These are phyloP conservation scores for Neonectria neomacrospora DNA, from an alignment of 2,329 filamentous ascomycete species.

Conservation along the genomic window DNA sequence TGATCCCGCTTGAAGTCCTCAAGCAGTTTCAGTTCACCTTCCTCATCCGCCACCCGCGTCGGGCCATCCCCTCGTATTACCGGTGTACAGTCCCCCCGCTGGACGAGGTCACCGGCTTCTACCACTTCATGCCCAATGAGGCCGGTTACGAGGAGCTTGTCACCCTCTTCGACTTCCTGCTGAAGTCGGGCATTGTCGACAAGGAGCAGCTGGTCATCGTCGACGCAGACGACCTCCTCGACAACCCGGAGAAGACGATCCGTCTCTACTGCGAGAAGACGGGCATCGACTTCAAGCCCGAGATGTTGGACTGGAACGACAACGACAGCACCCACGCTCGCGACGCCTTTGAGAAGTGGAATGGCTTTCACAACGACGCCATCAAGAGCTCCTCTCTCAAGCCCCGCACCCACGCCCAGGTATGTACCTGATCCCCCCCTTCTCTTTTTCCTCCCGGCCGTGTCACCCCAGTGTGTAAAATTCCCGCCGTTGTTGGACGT, in stretches of 20 bases:
- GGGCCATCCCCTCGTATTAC: conserved; percentile 92
- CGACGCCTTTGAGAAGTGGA: conserved; percentile 93
- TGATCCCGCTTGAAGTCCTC: conserved; percentile 79
- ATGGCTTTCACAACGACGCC: conserved; percentile 95
- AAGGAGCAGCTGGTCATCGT: conserved; percentile 82
- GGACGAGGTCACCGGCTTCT: conserved; percentile 83
- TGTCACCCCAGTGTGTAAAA: conserved; percentile 35
- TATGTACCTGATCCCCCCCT: conserved; percentile 51
- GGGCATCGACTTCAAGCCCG: conserved; percentile 77
- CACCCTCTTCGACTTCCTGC: conserved; percentile 86
- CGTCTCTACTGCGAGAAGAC: conserved; percentile 84
- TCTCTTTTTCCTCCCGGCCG: conserved; percentile 28
- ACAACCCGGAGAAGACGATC: conserved; percentile 81
- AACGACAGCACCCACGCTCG: conserved; percentile 78
- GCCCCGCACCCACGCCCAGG: conserved; percentile 72
- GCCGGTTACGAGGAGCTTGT: conserved; percentile 92
- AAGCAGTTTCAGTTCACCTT: conserved; percentile 93
- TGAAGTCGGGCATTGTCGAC: conserved; percentile 75
- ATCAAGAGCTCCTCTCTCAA: conserved; percentile 83
- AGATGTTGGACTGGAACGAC: conserved; percentile 88
- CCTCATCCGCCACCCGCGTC: conserved; percentile 94
- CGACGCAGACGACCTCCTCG: conserved; percentile 93
- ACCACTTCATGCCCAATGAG: conserved; percentile 86
- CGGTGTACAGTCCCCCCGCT: conserved; percentile 93
- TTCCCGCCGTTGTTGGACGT: conserved; percentile 38